A percentile compares a stretch with the other conserved stretches of the same genome.
Evolutionary conservation across 495 filamentous ascomycete species (phyloP).

Genomic region (Tetracladium marchalianum): DNA sequence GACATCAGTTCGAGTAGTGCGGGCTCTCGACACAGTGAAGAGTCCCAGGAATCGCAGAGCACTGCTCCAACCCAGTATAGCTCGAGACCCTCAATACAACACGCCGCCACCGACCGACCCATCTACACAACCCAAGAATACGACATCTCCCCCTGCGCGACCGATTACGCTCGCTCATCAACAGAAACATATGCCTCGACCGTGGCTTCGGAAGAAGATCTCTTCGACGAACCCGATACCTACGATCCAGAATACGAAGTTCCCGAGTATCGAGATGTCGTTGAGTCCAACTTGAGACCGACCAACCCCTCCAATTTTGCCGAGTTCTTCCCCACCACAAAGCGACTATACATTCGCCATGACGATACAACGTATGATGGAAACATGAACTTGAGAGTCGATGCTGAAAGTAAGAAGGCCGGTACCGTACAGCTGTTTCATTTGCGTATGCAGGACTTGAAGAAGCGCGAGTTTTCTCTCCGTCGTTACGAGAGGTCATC

Average conservation of each 20-base stretch:
- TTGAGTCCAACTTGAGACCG: constrained; percentile 52
- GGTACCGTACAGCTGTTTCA: constrained; percentile 83
- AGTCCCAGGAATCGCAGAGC: constrained; percentile 55
- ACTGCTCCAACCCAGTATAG: constrained; percentile 56
- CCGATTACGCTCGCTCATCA: constrained; percentile 50
- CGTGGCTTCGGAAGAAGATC: constrained; percentile 50
- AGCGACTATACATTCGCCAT: constrained; percentile 74
- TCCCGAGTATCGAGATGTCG: constrained; percentile 50
- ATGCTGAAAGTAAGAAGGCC: constrained; percentile 50
- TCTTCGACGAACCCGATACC: constrained; percentile 45
- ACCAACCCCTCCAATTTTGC: constrained; percentile 80
- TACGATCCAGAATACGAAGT: constrained; percentile 37
- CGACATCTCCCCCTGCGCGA: constrained; percentile 36
- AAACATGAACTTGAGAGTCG: constrained; percentile 94
- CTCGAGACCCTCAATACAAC: constrained; percentile 43
- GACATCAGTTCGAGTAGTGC: constrained; percentile 36
- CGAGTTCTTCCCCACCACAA: constrained; percentile 74
- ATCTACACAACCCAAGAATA: constrained; percentile 32
- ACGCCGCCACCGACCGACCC: constrained; percentile 26
- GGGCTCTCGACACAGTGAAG: constrained; percentile 50
- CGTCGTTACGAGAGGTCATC: constrained; percentile 88
- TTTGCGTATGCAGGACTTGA: constrained; percentile 89
- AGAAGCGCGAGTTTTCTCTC: constrained; percentile 78
- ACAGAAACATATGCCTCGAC: constrained; percentile 76
- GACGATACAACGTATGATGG: constrained; percentile 88